Evolutionary conservation across 176 grass and related monocot species (phyloP).

Genomic region (Chrysopogon serrulatus): DNA sequence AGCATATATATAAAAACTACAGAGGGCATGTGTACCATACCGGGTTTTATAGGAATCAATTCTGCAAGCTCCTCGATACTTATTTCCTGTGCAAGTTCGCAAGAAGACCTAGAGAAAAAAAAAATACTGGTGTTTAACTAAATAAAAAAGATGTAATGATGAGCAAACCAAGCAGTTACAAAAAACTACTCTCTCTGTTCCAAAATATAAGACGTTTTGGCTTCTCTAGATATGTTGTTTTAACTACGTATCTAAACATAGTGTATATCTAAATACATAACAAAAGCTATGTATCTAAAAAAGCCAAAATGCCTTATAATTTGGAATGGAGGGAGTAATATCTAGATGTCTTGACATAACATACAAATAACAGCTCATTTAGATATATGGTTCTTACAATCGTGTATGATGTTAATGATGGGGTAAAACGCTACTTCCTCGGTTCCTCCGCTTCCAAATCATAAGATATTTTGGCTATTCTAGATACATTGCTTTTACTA

Average conservation of each 20-base stretch:
- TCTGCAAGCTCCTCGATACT: slow-evolving; percentile 83
- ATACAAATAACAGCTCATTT: neutral
- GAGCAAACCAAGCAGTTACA: neutral
- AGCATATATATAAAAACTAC: slow-evolving; percentile 8
- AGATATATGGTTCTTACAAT: neutral
- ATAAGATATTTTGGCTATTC: no score
- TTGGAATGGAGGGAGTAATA: neutral
- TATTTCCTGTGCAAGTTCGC: slow-evolving; percentile 64
- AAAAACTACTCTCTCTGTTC: neutral
- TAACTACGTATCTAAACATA: no score
- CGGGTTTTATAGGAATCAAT: slow-evolving; percentile 73
- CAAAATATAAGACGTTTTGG: no score
- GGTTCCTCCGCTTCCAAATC: no score
- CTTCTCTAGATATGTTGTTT: no score
- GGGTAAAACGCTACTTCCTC: no score
- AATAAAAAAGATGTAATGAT: slow-evolving; percentile 6
- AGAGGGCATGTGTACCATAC: slow-evolving; percentile 32
- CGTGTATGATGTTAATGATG: neutral
- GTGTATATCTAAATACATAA: no score
- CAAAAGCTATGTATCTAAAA: no score
- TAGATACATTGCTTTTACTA: no score
- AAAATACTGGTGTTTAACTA: slow-evolving; percentile 16
- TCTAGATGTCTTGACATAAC: neutral
- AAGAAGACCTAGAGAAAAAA: slow-evolving; percentile 51
- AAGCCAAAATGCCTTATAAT: neutral